These are phyloP conservation scores for Elongisporangium anandrum DNA, from an alignment of 352 stramenopile species.

Conservation along the genomic window DNA sequence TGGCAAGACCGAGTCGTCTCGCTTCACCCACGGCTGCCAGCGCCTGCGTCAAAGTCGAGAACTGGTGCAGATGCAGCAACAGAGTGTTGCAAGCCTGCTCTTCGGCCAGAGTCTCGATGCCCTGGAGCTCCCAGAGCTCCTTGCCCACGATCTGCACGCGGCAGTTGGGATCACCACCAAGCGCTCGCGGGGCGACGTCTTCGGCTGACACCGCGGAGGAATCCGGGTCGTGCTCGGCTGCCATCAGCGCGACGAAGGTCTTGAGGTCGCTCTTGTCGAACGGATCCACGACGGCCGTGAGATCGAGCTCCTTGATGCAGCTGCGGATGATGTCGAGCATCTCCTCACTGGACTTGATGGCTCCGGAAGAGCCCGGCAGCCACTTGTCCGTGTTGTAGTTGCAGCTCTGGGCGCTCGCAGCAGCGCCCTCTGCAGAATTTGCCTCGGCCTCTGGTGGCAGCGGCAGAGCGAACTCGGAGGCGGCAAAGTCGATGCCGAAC, in stretches of 20 bases:
- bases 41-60: conserved; percentile 39
- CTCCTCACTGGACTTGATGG: conserved; percentile 56
- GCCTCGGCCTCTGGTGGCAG: neutral
- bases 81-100: conserved; percentile 64
- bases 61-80: conserved; percentile 45
- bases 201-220: neutral
- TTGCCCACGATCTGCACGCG: conserved; percentile 46
- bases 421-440: neutral
- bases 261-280: conserved; percentile 56
- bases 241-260: conserved; percentile 40
- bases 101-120: conserved; percentile 36
- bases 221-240: conserved; percentile 34
- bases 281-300: conserved; percentile 53
- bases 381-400: conserved; percentile 74
- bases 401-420: conserved; percentile 6
- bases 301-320: conserved; percentile 44
- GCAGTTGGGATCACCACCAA: conserved; percentile 44
- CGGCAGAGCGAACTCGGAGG: conserved; percentile 44
- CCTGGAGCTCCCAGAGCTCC: conserved; percentile 24
- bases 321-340: conserved; percentile 51
- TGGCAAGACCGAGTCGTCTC: conserved; percentile 38
- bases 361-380: conserved; percentile 35
- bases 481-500: conserved; percentile 65
- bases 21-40: conserved; percentile 40
- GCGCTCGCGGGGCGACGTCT: conserved; percentile 2